Percentiles rank a stretch among this genome's conserved stretches.
Conservation (phyloP, 1,139 yeast species). For the Saccharomyces hybrid region DNA sequence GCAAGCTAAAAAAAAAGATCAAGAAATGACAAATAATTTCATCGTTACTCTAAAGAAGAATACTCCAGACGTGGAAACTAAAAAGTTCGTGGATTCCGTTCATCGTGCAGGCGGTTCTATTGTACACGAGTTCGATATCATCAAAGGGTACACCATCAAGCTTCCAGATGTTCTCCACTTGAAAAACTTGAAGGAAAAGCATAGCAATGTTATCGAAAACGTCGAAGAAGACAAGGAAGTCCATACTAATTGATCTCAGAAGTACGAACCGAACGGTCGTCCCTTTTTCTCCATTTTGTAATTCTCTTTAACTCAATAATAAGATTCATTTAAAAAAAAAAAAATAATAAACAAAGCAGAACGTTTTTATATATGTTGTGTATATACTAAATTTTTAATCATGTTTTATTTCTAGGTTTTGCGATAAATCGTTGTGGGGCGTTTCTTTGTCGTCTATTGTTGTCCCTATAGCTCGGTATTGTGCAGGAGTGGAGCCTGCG, state of each 20-base stretch:
- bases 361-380: not conserved
- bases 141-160: constrained; percentile 51
- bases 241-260: constrained; percentile 6
- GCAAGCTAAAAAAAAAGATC: not conserved
- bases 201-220: constrained; percentile 18
- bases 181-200: constrained; percentile 17
- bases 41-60: constrained; percentile 26
- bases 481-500: no score
- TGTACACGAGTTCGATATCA: constrained; percentile 54
- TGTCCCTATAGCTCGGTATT: no score
- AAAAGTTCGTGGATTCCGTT: constrained; percentile 22
- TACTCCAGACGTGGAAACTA: constrained; percentile 19
- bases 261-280: not conserved
- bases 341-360: not conserved
- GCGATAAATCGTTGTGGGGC: not conserved
- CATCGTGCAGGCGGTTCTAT: constrained; percentile 52
- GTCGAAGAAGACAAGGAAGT: constrained; percentile 27
- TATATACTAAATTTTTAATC: not conserved
- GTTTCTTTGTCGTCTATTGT: not conserved
- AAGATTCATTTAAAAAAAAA: not conserved
- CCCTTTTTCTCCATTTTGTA: not conserved
- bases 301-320: not conserved
- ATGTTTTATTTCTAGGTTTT: not conserved
- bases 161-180: constrained; percentile 20
- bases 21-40: constrained; percentile 17